Evolutionary conservation across 2,329 filamentous ascomycete genomes (phyloP).

Genomic region (Sclerotinia minor): DNA sequence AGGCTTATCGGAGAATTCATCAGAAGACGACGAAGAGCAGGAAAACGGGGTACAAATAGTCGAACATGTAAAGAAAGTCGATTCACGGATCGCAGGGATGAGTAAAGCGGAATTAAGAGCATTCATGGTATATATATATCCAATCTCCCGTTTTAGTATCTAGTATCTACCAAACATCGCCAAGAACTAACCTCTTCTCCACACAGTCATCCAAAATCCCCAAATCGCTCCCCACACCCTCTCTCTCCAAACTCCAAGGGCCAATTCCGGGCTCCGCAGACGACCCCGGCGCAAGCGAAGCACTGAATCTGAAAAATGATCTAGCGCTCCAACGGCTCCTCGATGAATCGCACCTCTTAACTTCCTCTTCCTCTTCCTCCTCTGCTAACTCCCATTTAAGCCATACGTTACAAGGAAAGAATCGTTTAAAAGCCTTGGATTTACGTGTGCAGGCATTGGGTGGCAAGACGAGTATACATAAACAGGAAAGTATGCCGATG

Average conservation of each 20-base stretch:
- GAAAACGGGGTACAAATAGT: constrained; percentile 47
- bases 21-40: constrained; percentile 37
- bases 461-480: constrained; percentile 71
- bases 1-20: constrained; percentile 51
- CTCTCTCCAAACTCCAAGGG: constrained; percentile 30
- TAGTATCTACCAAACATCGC: background rate
- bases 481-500: constrained; percentile 88
- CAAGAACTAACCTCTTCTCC: constrained; percentile 3
- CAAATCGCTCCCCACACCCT: constrained; percentile 23
- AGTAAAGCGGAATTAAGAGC: constrained; percentile 71
- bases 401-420: constrained; percentile 57
- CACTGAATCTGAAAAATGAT: constrained; percentile 80
- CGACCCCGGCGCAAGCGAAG: constrained; percentile 59
- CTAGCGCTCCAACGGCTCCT: constrained; percentile 88
- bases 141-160: too few species aligned
- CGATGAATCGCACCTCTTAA: constrained; percentile 85
- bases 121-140: constrained; percentile 62
- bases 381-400: constrained; percentile 44
- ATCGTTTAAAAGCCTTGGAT: constrained; percentile 79
- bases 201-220: constrained; percentile 40
- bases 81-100: constrained; percentile 45
- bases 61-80: constrained; percentile 43
- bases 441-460: constrained; percentile 80
- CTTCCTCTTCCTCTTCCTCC: constrained; percentile 44
- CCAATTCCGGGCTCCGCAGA: constrained; percentile 36